Percentiles rank a stretch among this genome's conserved stretches.
Conservation (phyloP, 352 stramenopile species). For the Poterioochromonas sp. region DNA sequence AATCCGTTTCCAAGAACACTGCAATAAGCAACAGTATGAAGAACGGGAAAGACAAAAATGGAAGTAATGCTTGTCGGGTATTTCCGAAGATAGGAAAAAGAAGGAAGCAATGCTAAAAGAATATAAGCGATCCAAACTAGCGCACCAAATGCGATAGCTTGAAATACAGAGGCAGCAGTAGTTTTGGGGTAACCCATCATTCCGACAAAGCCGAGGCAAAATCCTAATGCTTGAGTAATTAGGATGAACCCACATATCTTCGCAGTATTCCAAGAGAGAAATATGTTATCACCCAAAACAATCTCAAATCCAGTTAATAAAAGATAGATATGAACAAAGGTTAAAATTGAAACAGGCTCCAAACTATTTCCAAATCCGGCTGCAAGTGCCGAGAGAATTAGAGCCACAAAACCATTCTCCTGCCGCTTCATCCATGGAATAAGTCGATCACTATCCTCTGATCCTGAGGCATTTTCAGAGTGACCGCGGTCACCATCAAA, state of each 20-base stretch:
- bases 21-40: background rate
- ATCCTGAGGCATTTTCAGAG: too few relatives aligned
- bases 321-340: background rate
- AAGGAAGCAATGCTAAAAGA: background rate
- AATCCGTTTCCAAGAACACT: background rate
- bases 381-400: background rate
- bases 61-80: background rate
- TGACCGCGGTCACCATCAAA: too few relatives aligned
- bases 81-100: background rate
- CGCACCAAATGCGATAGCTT: background rate
- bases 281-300: too few relatives aligned
- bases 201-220: background rate
- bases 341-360: background rate
- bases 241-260: background rate
- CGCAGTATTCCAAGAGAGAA: too few relatives aligned
- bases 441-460: too few relatives aligned
- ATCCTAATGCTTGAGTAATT: background rate
- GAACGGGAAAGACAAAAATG: background rate
- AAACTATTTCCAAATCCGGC: background rate
- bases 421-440: too few relatives aligned
- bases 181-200: background rate
- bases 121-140: background rate
- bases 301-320: background rate
- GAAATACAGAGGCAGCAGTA: background rate
- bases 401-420: constrained; percentile 46